Conservation (phyloP, 768 basidiomycete species). For the Lactarius deliciosus region DNA sequence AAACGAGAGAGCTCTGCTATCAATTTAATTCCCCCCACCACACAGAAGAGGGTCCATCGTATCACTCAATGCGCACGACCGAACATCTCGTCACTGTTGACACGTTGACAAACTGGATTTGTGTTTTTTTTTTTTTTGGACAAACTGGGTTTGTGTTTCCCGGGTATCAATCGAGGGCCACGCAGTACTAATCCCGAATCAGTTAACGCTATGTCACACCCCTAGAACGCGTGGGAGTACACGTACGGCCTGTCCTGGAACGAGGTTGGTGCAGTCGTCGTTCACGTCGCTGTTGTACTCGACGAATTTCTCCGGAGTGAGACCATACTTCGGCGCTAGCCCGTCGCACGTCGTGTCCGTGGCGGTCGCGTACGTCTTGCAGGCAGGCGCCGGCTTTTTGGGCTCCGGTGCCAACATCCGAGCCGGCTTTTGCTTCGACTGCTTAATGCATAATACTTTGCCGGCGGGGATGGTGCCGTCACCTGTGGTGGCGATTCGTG, state of each 20-base stretch:
- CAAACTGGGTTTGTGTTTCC: not conserved
- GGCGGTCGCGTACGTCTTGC: conserved; percentile 20
- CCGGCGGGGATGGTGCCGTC: not conserved
- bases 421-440: not conserved
- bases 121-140: too few relatives aligned
- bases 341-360: conserved; percentile 2
- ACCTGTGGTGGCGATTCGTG: not conserved
- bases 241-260: conserved; percentile 12
- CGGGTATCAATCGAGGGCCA: conserved; percentile 8
- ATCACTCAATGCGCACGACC: not conserved
- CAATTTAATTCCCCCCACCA: not conserved
- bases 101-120: not conserved
- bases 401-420: too few relatives aligned
- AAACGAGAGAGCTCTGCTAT: not conserved
- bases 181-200: conserved; percentile 15
- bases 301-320: not conserved
- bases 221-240: too few relatives aligned
- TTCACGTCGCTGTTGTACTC: conserved; percentile 18
- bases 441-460: not conserved
- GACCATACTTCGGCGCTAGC: not conserved
- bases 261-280: conserved; percentile 12
- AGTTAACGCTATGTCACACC: not conserved
- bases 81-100: not conserved
- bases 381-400: not conserved
- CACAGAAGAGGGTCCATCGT: not conserved